Evolutionary conservation across 805 yeast species (phyloP), one percentile per base, ranked within the genome.

Genomic region (Candida namnaoensis): DNA sequence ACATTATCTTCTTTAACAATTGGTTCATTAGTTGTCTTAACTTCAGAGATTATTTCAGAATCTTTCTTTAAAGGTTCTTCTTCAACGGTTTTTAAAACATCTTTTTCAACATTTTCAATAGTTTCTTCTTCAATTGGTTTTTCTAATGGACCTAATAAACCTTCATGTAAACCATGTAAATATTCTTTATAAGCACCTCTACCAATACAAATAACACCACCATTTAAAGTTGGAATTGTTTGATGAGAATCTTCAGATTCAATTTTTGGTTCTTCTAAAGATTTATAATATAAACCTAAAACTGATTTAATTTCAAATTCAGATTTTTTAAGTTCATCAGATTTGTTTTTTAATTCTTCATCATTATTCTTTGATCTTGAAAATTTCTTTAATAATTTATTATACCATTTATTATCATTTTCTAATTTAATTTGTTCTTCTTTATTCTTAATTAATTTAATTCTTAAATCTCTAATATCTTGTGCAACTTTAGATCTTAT

Each of bases 111-210:
- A 11, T 52, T 61, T 5, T 46, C 47, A 9, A 48, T 19, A 19
- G 19, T 19, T 19, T 19, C 19, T 19, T 19, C 19, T 19, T 19
- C 19, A 19, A 19, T 53, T 5, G 82, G 78, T 42, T 66, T 61
- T 13, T 75, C 88, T 44, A 91, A 65, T 2, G 98, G 98, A 0
- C 99, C 99, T 37, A 93, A 62, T 57, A 93, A 71, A 6, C 99
- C 99, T 65, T 93, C 99, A 52, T 93, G 96, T 10, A 93, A 58
- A 9, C 99, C 99, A 36, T 74, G 72, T 41, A 93, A 58, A 57
- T 88, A 93, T 68, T 93, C 99, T 60, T 91, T 91, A 60, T 76
- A 93, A 0, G 97, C 91, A 43, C 99, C 99, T 58, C 99, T 74
- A 5, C 99, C 99, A 25, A 93, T 65, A 57, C 96, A 86, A 19